phyloP scores from a whole-genome alignment of 352 stramenopile genomes.

The Phytophthora aleatoria region DNA sequence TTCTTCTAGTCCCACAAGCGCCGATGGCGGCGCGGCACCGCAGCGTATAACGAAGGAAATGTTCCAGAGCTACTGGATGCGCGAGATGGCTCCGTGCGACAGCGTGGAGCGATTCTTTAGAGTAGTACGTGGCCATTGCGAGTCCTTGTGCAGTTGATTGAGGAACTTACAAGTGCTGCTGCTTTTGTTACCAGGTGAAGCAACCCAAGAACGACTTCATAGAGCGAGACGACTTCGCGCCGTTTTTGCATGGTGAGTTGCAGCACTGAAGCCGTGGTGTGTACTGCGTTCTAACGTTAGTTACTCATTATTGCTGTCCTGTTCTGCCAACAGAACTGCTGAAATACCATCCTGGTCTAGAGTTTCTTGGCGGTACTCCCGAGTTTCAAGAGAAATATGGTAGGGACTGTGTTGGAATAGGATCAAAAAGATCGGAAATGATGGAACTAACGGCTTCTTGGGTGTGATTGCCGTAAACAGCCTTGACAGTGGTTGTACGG shows the following conservation, averaged over 20 bases:
- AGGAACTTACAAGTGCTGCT: constrained; percentile 13
- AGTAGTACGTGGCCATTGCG: constrained; percentile 64
- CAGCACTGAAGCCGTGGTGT: constrained; percentile 1
- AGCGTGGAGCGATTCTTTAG: constrained; percentile 97
- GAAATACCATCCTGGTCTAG: constrained; percentile 92
- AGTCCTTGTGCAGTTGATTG: neutral
- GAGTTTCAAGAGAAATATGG: constrained; percentile 99
- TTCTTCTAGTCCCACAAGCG: constrained; percentile 30
- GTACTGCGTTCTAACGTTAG: constrained; percentile 12
- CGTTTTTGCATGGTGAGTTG: constrained; percentile 92
- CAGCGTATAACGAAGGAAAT: constrained; percentile 84
- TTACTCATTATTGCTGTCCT: constrained; percentile 27
- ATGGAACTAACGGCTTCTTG: constrained; percentile 2
- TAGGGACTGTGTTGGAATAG: constrained; percentile 30
- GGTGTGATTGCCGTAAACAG: constrained; percentile 33
- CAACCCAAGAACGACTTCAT: constrained; percentile 91
- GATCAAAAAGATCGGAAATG: too few relatives aligned
- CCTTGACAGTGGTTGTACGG: constrained; percentile 95
- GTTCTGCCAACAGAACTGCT: constrained; percentile 64
- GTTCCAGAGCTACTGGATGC: constrained; percentile 94
- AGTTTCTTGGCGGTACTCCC: constrained; percentile 97
- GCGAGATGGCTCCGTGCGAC: constrained; percentile 96
- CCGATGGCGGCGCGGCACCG: constrained; percentile 22
- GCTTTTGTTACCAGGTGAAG: constrained; percentile 78
- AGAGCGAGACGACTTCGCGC: constrained; percentile 96